Base-by-base conservation (phyloP, 1,284 basidiomycete genomes). In the Naganishia sp. region DNA sequence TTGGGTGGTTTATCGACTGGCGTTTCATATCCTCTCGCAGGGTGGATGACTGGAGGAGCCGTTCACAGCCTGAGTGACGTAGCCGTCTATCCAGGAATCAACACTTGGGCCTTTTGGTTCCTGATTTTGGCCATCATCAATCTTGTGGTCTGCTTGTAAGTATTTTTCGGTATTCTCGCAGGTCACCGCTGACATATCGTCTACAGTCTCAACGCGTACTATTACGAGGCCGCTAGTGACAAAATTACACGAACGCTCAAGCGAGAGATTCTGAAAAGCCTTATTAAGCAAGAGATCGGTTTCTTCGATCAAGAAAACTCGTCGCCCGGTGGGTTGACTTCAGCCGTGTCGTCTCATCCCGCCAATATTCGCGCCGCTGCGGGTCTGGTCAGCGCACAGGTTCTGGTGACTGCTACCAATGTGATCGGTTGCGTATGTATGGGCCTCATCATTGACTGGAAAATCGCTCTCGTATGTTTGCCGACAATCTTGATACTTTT, bases 381-480 rank as follows among this genome's bases (percentile, higher is more conserved):
- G 16, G 80, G 80, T 25, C 66, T 81, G 7, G 74, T 81, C 23
- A 69, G 78, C 18, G 73, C 73, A 10, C 78, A 80, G 66, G 60
- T 80, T 25, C 61, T 82, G 48, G 75, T 75, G 33, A 64, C 68
- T 2, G 10, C 45, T 4, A 49, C 65, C 49, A 77, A 74, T 64
- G 65, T 82, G 5, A 1, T 79, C 23, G 80, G 78, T 31, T 74
- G 77, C 1, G 64, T 79, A 48, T 74, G 80, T 59, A 72, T 81
- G 43, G 75, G 75, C 15, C 72, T 82, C 21, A 69, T 76, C 21
- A 71, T 81, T 42, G 72, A 70, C 43, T 81, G 79, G 77, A 71
- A 72, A 57, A 64, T 77, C 15, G 70, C 77, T 3, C 70, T 80
- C 11, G 76, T 79, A 52, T 72, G 72, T 31, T 65, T 81, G 2